Base-by-base conservation (phyloP, 164 flowering plant genomes). In the Berberis vulgaris region DNA sequence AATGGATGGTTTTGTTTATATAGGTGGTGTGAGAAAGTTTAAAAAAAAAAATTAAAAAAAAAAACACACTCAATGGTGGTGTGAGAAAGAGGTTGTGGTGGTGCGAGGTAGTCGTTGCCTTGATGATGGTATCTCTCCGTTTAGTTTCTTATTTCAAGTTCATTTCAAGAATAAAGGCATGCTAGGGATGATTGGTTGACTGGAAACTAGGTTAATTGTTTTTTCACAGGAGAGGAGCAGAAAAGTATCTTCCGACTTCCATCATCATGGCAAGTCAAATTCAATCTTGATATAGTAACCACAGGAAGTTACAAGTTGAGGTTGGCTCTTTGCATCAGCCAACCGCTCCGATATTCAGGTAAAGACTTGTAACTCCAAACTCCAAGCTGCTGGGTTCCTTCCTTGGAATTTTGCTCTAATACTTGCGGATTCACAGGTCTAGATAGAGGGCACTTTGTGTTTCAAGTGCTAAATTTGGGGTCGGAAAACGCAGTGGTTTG, bases 321-420 rank as follows among this genome's bases (percentile, higher is more conserved):
- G 45, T 59, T 82, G 64, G 76, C 88, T 26, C 7, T 64, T 74
- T 43, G 84, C 88, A 67, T 76, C 84, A 54, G 84, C 83, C 11
- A 73, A 65, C 41, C 74, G 67, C 41, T 67, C 86, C 13, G 68
- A 79, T 55, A 65, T 82, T 38, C 63, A 80, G 78, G 85, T 81
- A 73, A 58, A 41, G 49, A 49, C 49, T 41, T 1, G 10, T 43
- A 13, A 43, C 5, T 45, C 2, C 8, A n/a, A 10, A 8, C 7
- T 43, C 3, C 42, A 40, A 43, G 6, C 6, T 40, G 10, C 4
- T 3, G 6, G 2, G 38, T 38, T 1, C 44, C 3, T 57, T 61
- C 41, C 42, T 65, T 26, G 26, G 26, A 7, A 40, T 9, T 13
- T 54, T 47, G 8, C 61, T 64, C 9, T 54, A 11, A 41, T 39